phyloP scores from a whole-genome alignment of 2,329 filamentous ascomycete genomes.

The Xylariales sp. region DNA sequence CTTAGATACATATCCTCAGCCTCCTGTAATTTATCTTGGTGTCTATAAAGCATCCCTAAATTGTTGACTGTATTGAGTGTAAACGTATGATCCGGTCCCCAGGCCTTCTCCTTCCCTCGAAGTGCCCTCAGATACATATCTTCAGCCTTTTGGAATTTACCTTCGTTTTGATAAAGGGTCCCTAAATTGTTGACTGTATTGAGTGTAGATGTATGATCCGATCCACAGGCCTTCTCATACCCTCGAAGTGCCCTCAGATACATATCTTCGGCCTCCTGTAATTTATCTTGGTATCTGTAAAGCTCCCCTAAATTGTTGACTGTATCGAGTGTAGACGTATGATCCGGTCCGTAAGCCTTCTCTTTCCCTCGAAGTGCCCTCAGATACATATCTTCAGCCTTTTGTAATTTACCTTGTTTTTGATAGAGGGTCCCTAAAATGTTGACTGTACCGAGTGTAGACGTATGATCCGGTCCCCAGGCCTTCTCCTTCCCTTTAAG shows the following conservation, averaged over 20 bases:
- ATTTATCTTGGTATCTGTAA: constrained; percentile 7
- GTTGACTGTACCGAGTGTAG: constrained; percentile 5
- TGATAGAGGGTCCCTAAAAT: constrained; percentile 3
- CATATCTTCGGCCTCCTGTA: constrained; percentile 7
- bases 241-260: constrained; percentile 6
- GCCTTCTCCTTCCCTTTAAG: constrained; percentile 4
- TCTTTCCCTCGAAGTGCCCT: constrained; percentile 6
- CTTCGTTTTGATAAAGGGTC: constrained; percentile 1
- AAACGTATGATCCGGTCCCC: constrained; percentile 6
- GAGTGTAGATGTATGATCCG: constrained; percentile 7
- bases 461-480: constrained; percentile 6
- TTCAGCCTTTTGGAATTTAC: constrained; percentile 6
- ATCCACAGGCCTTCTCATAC: constrained; percentile 3
- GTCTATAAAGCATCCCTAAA: constrained; percentile 3
- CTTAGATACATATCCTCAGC: constrained; percentile 9
- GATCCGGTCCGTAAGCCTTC: constrained; percentile 5
- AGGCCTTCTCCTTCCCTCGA: constrained; percentile 4
- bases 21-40: constrained; percentile 4
- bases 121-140: constrained; percentile 9
- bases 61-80: constrained; percentile 6
- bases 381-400: constrained; percentile 9
- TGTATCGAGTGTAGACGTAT: constrained; percentile 6
- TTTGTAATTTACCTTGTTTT: constrained; percentile 4
- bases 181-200: constrained; percentile 5
- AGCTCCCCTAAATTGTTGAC: constrained; percentile 6